A percentile compares a stretch with the other conserved stretches of the same genome.
Evolutionary conservation across 1,139 yeast species (phyloP).

Genomic region (Nematodospora anomalae): DNA sequence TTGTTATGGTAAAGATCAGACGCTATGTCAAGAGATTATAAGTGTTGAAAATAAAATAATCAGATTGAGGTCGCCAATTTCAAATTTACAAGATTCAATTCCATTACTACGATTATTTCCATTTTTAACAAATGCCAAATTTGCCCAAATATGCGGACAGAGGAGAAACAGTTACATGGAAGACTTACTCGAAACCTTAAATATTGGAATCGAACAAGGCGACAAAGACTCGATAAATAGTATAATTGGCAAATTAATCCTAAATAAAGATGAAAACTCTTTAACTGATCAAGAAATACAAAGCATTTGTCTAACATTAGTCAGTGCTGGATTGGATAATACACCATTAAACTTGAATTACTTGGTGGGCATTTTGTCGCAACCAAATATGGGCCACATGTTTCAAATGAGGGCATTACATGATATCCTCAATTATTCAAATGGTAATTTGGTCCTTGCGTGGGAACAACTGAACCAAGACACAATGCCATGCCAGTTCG

Average conservation of each 20-base stretch:
- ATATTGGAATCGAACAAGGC: conserved; percentile 9
- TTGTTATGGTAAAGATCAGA: conserved; percentile 36
- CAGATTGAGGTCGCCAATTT: conserved; percentile 59
- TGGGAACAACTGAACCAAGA: conserved; percentile 43
- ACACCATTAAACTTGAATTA: conserved; percentile 64
- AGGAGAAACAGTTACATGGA: conserved; percentile 59
- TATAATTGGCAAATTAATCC: conserved; percentile 45
- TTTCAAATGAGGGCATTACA: conserved; percentile 45
- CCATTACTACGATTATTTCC: conserved; percentile 48
- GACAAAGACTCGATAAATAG: conserved; percentile 26
- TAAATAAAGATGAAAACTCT: conserved; percentile 13
- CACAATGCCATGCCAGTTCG: conserved; percentile 44
- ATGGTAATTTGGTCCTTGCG: conserved; percentile 35
- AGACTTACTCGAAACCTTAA: conserved; percentile 24
- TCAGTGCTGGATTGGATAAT: conserved; percentile 78
- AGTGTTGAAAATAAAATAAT: conserved; percentile 66
- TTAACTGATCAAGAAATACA: conserved; percentile 47
- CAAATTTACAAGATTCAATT: conserved; percentile 62
- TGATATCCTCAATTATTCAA: conserved; percentile 33
- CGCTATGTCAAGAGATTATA: conserved; percentile 54
- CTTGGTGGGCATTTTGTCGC: conserved; percentile 61
- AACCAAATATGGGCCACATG: conserved; percentile 39
- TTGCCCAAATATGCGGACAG: conserved; percentile 27
- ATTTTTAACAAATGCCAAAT: conserved; percentile 31
- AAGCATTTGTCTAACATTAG: conserved; percentile 71